phyloP scores from a whole-genome alignment of 331 rosid genomes.

The Cydonia oblonga region DNA sequence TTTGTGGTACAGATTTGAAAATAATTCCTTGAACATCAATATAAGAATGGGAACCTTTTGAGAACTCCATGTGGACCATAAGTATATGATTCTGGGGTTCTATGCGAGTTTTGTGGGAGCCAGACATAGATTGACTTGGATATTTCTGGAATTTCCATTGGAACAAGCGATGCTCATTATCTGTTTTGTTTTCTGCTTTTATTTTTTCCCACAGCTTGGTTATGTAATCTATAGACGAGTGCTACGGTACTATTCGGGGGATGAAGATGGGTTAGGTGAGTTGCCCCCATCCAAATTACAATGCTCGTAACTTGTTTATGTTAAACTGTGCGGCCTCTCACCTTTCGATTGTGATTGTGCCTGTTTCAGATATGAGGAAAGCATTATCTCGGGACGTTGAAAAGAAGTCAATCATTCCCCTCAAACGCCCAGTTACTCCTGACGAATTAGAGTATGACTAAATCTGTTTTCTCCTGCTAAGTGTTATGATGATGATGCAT shows the following conservation, averaged over 20 bases:
- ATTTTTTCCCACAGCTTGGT: slow-evolving; percentile 45
- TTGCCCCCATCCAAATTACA: background rate
- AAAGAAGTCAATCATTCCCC: slow-evolving; percentile 79
- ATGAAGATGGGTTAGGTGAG: slow-evolving; percentile 90
- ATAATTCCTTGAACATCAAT: background rate
- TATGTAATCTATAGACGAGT: slow-evolving; percentile 82
- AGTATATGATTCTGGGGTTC: background rate
- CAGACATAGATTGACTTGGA: background rate
- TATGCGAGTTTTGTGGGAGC: background rate
- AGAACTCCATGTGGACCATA: background rate
- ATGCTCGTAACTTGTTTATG: background rate
- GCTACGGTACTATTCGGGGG: slow-evolving; percentile 81
- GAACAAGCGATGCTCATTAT: slow-evolving; percentile 12
- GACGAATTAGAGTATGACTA: slow-evolving; percentile 89
- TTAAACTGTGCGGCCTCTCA: background rate
- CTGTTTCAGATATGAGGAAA: slow-evolving; percentile 77
- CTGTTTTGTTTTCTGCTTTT: background rate
- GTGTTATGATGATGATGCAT: slow-evolving; percentile 2
- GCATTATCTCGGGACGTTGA: slow-evolving; percentile 86
- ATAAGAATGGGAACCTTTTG: background rate
- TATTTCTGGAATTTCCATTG: background rate
- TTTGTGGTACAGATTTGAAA: background rate
- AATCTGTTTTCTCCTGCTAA: slow-evolving; percentile 7
- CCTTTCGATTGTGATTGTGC: background rate
- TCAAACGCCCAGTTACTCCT: slow-evolving; percentile 80